Evolutionary conservation across 306 rosid species (phyloP).

Genomic region (Oxytropis ochrocephala): DNA sequence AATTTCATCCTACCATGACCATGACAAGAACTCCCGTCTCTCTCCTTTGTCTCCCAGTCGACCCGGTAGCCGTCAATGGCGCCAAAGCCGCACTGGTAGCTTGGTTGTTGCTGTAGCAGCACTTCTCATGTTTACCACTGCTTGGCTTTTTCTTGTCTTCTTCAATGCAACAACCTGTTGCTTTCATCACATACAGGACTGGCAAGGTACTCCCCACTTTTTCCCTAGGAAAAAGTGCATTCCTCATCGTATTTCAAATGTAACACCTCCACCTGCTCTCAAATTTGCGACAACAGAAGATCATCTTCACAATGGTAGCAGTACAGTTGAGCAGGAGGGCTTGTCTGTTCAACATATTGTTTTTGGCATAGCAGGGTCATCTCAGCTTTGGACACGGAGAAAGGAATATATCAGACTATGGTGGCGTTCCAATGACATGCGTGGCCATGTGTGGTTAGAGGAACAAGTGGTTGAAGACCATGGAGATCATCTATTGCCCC

Average conservation of each 20-base stretch:
- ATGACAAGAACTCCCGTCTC: constrained; percentile 26
- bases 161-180: constrained; percentile 42
- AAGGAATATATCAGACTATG: constrained; percentile 62
- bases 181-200: constrained; percentile 35
- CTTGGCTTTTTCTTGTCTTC: constrained; percentile 68
- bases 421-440: constrained; percentile 75
- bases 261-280: constrained; percentile 7
- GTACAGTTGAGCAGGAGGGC: constrained; percentile 18
- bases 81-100: constrained; percentile 40
- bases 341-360: constrained; percentile 51
- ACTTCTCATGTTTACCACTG: constrained; percentile 49
- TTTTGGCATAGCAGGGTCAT: constrained; percentile 74
- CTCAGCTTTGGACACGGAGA: constrained; percentile 59
- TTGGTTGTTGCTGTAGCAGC: constrained; percentile 46
- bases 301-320: constrained; percentile 23
- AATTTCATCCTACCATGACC: constrained; percentile 29
- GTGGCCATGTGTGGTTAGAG: constrained; percentile 74
- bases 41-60: constrained; percentile 25
- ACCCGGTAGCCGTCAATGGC: constrained; percentile 32
- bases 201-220: constrained; percentile 35
- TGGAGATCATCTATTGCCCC: constrained; percentile 47
- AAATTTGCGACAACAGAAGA: background rate
- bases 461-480: constrained; percentile 41
- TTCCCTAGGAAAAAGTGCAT: constrained; percentile 30
- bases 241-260: constrained; percentile 19